Base-by-base conservation (phyloP, 805 yeast genomes). In the Pichia scutulata region DNA sequence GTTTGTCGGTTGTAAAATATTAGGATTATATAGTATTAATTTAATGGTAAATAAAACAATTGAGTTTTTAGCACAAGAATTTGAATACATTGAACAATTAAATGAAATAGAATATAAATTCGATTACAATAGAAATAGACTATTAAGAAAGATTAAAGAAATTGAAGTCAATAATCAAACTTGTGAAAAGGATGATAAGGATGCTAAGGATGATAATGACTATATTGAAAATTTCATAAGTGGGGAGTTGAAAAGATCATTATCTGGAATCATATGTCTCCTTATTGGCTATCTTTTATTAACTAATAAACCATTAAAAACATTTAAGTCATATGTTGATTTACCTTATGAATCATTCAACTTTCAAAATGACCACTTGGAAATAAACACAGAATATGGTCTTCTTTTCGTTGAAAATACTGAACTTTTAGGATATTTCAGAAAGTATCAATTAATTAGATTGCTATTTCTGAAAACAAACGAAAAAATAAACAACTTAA, bases 1-100 rank as follows among this genome's bases (percentile, higher is more conserved):
- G 18, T 44, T 44, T 30, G 47, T 49, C 18, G 52, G 52, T 12
- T 49, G 52, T 19, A 49, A 49, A 33, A 26, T 49, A 14, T 5
- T 49, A 3, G 52, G 52, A 7, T 19, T 49, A 10, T 39, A 30
- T 33, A 49, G 52, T 44, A 13, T 49, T 3, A 49, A 49, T 24
- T 22, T 26, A 3, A 48, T 48, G 51, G 4, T 48, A 18, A 18
- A 26, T 12, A 48, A 44, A 48, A 39, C 41, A 4, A 19, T 21
- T 4, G 30, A 39, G 13, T 42, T 39, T 19, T 14, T 48, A 14
- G 7, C 8, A 18, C 36, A 14, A 2, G 48, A 48, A 25, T 26
- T 25, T 26, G 13, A 4, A 26, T 39, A 40, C 18, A 30, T 43
- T 3, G 25, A 22, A 25, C 39, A 22, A 14, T 39, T 48, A 18